Base-by-base conservation (phyloP, 371 early-diverging fungal genomes). In the Mycotypha africana region DNA sequence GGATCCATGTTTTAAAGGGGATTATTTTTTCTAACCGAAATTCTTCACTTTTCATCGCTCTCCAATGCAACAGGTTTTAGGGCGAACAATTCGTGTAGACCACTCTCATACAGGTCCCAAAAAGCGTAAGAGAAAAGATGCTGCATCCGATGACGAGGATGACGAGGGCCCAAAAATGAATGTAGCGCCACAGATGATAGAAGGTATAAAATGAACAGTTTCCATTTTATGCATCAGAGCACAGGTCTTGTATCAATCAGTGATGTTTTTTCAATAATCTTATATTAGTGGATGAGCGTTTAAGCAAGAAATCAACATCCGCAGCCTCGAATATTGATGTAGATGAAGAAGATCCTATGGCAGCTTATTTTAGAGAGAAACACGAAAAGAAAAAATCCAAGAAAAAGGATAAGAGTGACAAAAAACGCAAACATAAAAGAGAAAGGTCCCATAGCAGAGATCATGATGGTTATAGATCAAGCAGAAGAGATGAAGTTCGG, bases 341-440 rank as follows among this genome's bases (percentile, higher is more conserved):
- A n/a, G 89, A 88, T 46, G 71, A 80, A 8, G 91, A 91, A 49
- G 91, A 91, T 48, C 91, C 89, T 1, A 91, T 91, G 91, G 78
- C 84, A 11, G 79, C 59, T 20, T 87, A 79, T 56, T 62, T 85
- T 20, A 65, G 75, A 58, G 66, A 78, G 30, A 76, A 81, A 44
- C 38, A 52, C 15, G 61, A 54, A 22, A 72, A 58, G 46, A 79
- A 84, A 51, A n/a, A n/a, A n/a, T n/a, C n/a, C n/a, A 54, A 53
- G 44, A 56, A 65, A n/a, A 51, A 53, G 10, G 65, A 66, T 14
- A 34, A 40, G 33, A 38, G 21, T n/a, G n/a, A n/a, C 19, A 56
- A 59, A 9, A 59, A 23, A 15, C 21, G 26, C 5, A 23, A 25
- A 39, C 39, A 39, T 39, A 39, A 16, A 56, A 38, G 59, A 45